These are phyloP conservation scores for Starmerella sp. DNA, from an alignment of 805 yeast species.

Conservation along the genomic window DNA sequence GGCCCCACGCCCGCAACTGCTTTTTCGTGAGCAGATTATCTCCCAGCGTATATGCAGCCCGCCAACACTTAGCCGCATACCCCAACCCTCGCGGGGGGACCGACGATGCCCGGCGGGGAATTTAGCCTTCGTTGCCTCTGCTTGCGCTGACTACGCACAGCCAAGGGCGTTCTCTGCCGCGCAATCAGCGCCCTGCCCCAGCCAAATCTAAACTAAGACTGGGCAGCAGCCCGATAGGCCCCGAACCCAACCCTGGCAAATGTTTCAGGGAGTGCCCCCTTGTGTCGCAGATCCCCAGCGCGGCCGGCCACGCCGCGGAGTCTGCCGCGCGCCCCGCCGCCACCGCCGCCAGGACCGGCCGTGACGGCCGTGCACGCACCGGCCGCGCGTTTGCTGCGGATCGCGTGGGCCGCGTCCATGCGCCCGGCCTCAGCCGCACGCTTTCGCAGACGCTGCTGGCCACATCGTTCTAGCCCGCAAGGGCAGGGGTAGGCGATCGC, in stretches of 20 bases:
- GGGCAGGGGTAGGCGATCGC: not conserved
- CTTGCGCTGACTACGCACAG: slow-evolving; percentile 1
- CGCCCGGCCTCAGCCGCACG: not conserved
- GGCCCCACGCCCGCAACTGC: not conserved
- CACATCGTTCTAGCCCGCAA: not conserved
- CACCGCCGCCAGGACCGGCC: too few relatives aligned
- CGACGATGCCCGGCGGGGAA: slow-evolving; percentile 3
- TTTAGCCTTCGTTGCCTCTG: not conserved
- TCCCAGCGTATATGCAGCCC: not conserved
- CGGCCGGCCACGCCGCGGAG: too few relatives aligned
- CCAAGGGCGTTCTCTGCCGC: not conserved
- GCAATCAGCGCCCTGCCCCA: not conserved
- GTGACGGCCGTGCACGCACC: too few relatives aligned
- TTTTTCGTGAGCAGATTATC: not conserved
- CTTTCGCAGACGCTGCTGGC: not conserved
- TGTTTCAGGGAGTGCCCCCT: too few relatives aligned
- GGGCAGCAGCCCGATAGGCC: not conserved
- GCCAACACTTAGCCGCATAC: not conserved
- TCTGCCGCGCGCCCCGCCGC: too few relatives aligned
- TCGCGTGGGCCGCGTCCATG: too few relatives aligned
- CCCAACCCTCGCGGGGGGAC: not conserved
- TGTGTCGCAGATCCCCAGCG: not conserved
- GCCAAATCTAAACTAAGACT: not conserved
- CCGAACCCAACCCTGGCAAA: not conserved
- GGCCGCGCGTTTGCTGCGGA: too few relatives aligned